Base-by-base conservation (phyloP, 2,329 filamentous ascomycete species). In the Arthroderma sp. region DNA sequence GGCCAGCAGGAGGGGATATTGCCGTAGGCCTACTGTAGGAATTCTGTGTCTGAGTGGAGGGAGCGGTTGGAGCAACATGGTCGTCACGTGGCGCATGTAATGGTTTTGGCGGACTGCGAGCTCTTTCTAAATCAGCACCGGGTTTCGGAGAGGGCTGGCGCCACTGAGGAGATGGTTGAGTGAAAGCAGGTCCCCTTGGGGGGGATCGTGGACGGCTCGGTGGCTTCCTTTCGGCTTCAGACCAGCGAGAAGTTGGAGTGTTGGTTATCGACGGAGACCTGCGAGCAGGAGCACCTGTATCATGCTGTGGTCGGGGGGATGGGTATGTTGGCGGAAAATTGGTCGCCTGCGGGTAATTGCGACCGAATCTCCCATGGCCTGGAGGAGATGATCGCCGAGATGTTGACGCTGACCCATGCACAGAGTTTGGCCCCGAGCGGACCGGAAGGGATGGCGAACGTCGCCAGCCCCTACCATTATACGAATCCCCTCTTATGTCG, bases 321-420 rank as follows among this genome's bases (percentile, higher is more conserved):
- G 15, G 15, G 15, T 22, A 22, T 22, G 15, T 22, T 22, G 15
- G 15, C 15, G 15, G 15, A 22, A 22, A 22, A 22, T 22, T 22
- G 15, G 15, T 22, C 15, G 15, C 15, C 15, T 60, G 51, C 11
- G 59, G 54, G 48, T 65, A 51, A 4, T 37, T 42, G 31, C 47
- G 44, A 42, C 15, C 33, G 15, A 41, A 15, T 27, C 47, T 34
- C 65, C 57, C 11, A 69, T 54, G 40, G 64, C 68, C 41, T 67
- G 56, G 52, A 73, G 66, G 73, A 10, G 78, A 81, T 6, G 78
- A 79, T 40, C 75, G 69, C 46, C 76, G 71, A 22, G 78, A 81
- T 29, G 73, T 77, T 15, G 69, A 61, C 15, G 63, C 70, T 6
- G 78, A 80, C 34, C 70, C 72, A 45, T 70, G 63, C 22, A 68